These are phyloP conservation scores for Aureobasidium sp. DNA, from an alignment of 2,329 filamentous ascomycete species.

Conservation along the genomic window DNA sequence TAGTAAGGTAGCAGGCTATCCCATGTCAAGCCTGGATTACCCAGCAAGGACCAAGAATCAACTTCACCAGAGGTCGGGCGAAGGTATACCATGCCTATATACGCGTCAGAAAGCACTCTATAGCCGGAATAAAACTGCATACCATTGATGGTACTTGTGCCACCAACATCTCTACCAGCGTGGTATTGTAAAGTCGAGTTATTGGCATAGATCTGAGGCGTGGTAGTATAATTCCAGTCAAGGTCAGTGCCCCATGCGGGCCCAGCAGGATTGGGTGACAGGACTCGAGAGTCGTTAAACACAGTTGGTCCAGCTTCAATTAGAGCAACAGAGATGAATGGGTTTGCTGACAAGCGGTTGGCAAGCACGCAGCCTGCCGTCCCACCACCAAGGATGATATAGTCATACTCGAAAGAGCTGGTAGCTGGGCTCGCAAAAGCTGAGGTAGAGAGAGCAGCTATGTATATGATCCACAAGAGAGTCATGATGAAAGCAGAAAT, in stretches of 20 bases:
- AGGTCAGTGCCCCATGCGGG: constrained; percentile 14
- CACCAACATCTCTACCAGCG: constrained; percentile 32
- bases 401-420: constrained; percentile 16
- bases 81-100: constrained; percentile 12
- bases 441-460: background rate
- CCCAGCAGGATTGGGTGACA: constrained; percentile 19
- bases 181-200: constrained; percentile 19
- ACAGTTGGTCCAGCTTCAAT: constrained; percentile 20
- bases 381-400: constrained; percentile 20
- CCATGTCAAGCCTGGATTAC: constrained; percentile 29
- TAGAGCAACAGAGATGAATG: constrained; percentile 19
- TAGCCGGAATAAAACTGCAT: background rate
- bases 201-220: constrained; percentile 16
- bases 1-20: constrained; percentile 19
- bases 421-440: background rate
- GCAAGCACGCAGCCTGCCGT: constrained; percentile 21
- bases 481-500: background rate
- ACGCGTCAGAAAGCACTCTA: background rate
- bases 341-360: constrained; percentile 19
- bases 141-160: constrained; percentile 33
- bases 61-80: constrained; percentile 1
- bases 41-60: constrained; percentile 1
- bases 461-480: background rate
- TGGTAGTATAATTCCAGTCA: constrained; percentile 22
- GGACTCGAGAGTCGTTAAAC: constrained; percentile 20